A percentile compares a stretch with the other conserved stretches of the same genome.
Conservation (phyloP, 306 rosid genomes). For the Acacia crassicarpa region DNA sequence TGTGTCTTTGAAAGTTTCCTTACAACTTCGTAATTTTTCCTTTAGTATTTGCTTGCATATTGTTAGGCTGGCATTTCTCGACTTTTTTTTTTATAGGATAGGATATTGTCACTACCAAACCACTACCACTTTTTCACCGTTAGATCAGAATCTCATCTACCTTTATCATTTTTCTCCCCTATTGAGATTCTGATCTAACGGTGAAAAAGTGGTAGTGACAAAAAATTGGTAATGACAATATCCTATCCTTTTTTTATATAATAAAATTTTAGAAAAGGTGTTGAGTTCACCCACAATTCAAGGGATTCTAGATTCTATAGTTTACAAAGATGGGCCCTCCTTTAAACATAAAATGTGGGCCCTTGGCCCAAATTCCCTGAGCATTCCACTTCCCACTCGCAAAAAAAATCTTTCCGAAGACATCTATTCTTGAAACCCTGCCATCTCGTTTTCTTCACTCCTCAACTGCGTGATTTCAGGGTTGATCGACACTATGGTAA, state of each 20-base stretch:
- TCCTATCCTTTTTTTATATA: too few species aligned
- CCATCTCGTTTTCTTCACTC: background rate
- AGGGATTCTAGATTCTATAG: slow-evolving; percentile 14
- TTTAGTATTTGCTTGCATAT: background rate
- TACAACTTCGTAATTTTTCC: background rate
- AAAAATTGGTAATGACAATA: too few species aligned
- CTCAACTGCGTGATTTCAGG: background rate
- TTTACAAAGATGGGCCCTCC: slow-evolving; percentile 52
- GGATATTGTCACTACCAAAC: too few species aligned
- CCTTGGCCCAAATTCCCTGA: background rate
- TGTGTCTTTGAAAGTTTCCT: background rate
- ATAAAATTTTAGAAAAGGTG: too few species aligned
- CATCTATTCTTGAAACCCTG: background rate
- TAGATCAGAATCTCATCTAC: too few species aligned
- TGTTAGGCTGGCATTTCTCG: background rate
- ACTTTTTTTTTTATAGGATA: background rate
- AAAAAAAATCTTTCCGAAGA: background rate
- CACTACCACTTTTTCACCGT: too few species aligned
- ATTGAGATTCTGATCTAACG: too few species aligned
- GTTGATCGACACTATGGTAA: slow-evolving; percentile 9
- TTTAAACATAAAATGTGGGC: slow-evolving; percentile 18
- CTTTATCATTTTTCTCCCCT: too few species aligned
- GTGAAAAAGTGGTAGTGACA: too few species aligned
- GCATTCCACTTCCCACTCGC: too few species aligned
- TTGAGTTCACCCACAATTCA: too few species aligned